These are phyloP conservation scores for Rhizopogon vinicolor DNA, from an alignment of 768 basidiomycete genomes.

Conservation along the genomic window DNA sequence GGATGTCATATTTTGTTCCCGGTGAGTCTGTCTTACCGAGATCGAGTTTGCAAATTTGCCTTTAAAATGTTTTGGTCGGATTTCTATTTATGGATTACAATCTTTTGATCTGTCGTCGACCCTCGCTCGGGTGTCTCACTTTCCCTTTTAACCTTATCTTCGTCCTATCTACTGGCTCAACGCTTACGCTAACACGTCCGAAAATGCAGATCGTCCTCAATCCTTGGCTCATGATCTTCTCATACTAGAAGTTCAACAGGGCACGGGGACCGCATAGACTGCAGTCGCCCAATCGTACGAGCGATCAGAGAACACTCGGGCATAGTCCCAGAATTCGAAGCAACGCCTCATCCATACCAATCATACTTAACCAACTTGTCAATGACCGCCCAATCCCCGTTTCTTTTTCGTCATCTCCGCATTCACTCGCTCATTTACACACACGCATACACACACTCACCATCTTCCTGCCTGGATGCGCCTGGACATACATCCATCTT, in stretches of 20 bases:
- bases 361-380: background rate
- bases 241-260: slow-evolving; percentile 27
- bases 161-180: background rate
- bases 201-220: slow-evolving; percentile 68
- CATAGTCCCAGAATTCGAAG: too few species aligned
- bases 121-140: slow-evolving; percentile 24
- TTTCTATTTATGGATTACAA: background rate
- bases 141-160: slow-evolving; percentile 16
- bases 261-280: too few species aligned
- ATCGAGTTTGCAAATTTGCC: background rate
- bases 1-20: slow-evolving; percentile 73
- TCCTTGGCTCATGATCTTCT: slow-evolving; percentile 87
- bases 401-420: background rate
- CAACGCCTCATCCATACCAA: background rate
- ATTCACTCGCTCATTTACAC: too few species aligned
- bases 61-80: background rate
- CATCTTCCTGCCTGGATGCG: too few species aligned
- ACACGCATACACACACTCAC: too few species aligned
- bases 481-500: too few species aligned
- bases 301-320: too few species aligned
- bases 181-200: slow-evolving; percentile 11
- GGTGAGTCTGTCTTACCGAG: slow-evolving; percentile 33
- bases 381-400: background rate
- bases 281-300: too few species aligned
- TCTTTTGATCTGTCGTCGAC: background rate